Base-by-base conservation (phyloP, 768 basidiomycete species). In the Leccinum ochraceum region DNA sequence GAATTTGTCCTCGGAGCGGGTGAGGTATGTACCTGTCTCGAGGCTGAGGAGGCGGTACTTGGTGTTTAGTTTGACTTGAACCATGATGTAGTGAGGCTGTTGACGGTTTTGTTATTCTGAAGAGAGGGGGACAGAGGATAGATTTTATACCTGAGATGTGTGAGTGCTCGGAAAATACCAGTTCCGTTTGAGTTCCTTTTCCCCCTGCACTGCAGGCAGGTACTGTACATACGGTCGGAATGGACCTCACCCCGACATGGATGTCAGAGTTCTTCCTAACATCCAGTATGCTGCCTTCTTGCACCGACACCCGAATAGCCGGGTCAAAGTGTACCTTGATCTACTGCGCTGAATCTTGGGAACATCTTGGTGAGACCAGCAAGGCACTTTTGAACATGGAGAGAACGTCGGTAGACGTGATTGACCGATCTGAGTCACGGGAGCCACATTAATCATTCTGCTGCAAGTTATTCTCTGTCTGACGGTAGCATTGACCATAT, bases 131-230 rank as follows among this genome's bases (percentile, higher is more conserved):
- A 24, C 11, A 22, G 5, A 51, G 26, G 14, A 32, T 17, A 17
- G 51, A 4, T 30, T 52, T 52, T 52, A 52, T 52, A 52, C 17
- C n/a, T 30, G 4, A 52, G 17, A 52, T 28, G 28, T 13, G 16
- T 52, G 30, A 13, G 51, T 32, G 28, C 51, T n/a, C 14, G 51
- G 28, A 26, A 34, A 36, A 34, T 28, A 6, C 52, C 26, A 28
- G 20, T 8, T 8, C 48, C 14, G 6, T 49, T 49, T 6, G 24
- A 16, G 16, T 22, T 6, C 89, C 91, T 42, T 42, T 42, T 8
- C 0, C 39, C 17, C 37, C 37, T 39, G 16, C 37, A 39, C 16
- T 42, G 17, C 17, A 42, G 39, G 17, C 17, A 42, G 39, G 39
- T 42, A n/a, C 39, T 42, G 39, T 42, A 42, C 39, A 17, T 42